phyloP scores from a whole-genome alignment of 768 basidiomycete genomes.

The Lentinula detonsa region DNA sequence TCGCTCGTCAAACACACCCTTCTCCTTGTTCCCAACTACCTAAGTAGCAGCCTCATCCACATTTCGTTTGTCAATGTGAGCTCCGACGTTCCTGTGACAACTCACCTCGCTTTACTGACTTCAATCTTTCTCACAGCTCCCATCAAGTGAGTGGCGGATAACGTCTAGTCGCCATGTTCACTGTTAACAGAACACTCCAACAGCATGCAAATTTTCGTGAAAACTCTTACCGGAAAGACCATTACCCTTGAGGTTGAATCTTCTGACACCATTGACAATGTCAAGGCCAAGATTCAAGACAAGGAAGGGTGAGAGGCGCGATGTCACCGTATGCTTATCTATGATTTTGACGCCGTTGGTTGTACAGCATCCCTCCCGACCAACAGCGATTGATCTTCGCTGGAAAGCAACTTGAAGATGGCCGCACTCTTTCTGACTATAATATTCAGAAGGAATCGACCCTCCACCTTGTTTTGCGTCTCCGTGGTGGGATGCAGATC shows the following conservation, averaged over 20 bases:
- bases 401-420: constrained; percentile 62
- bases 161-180: constrained; percentile 14
- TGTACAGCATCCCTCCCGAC: constrained; percentile 52
- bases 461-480: constrained; percentile 59
- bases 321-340: neutral
- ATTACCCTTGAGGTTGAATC: constrained; percentile 16
- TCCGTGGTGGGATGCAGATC: constrained; percentile 58
- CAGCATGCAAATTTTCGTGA: constrained; percentile 61
- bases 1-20: too few species aligned
- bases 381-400: constrained; percentile 74
- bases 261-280: neutral
- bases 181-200: constrained; percentile 57
- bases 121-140: neutral
- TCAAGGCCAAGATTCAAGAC: constrained; percentile 16
- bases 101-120: neutral
- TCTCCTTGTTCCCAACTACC: constrained; percentile 1
- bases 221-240: constrained; percentile 53
- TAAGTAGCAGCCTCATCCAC: neutral
- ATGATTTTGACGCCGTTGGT: neutral
- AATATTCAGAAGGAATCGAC: constrained; percentile 45
- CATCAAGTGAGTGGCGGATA: neutral
- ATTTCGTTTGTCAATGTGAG: neutral
- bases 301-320: constrained; percentile 8
- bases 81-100: neutral
- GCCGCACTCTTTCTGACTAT: neutral